phyloP scores from a whole-genome alignment of 2,329 filamentous ascomycete species.

The Bipolaris victoriae region DNA sequence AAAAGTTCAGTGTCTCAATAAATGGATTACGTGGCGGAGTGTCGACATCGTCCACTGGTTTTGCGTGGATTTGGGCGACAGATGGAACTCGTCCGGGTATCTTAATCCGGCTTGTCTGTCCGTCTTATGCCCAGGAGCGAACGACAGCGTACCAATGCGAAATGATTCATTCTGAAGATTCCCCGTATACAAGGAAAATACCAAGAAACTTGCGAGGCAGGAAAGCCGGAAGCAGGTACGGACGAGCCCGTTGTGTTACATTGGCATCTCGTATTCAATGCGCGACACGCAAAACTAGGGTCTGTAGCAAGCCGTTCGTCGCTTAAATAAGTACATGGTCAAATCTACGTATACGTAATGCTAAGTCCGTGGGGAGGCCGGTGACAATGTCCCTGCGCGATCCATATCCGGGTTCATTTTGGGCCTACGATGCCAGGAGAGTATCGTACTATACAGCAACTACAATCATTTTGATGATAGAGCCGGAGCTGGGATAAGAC shows the following conservation, averaged over 20 bases:
- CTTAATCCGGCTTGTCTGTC: no score
- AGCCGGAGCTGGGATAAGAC: not conserved
- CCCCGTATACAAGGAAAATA: not conserved
- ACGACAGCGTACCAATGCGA: no score
- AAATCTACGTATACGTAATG: not conserved
- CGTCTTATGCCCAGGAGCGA: no score
- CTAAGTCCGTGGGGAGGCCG: not conserved
- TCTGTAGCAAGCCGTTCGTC: not conserved
- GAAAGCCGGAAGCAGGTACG: not conserved
- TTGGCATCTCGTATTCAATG: not conserved
- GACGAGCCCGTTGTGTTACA: not conserved
- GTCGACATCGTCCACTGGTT: no score
- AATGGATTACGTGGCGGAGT: no score
- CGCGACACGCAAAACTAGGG: not conserved
- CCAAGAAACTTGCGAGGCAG: not conserved
- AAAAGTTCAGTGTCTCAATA: not conserved
- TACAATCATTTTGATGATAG: not conserved
- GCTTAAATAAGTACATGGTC: not conserved
- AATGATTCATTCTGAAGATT: no score
- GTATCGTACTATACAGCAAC: not conserved
- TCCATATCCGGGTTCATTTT: not conserved
- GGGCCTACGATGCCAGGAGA: not conserved
- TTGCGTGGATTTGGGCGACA: no score
- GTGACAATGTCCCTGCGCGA: not conserved
- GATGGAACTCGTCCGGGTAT: no score